Conservation (phyloP, 495 filamentous ascomycete genomes). For the Pyronema omphalodes region DNA sequence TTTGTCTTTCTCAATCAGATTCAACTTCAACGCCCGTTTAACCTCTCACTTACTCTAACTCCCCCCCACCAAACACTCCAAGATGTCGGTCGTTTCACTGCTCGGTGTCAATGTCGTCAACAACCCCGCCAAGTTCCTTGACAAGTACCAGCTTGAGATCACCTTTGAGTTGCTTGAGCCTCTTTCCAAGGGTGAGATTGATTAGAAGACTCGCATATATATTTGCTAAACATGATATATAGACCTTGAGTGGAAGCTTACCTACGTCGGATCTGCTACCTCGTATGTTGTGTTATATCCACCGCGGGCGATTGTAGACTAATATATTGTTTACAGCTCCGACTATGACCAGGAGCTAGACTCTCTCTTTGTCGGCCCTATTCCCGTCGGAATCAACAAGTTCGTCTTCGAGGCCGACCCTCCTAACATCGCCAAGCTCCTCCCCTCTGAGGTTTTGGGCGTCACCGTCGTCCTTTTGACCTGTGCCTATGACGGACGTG, state of each 20-base stretch:
- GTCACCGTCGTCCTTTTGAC: slow-evolving; percentile 94
- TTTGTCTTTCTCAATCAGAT: neutral
- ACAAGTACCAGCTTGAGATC: slow-evolving; percentile 89
- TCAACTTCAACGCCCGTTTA: slow-evolving; percentile 9
- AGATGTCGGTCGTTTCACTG: slow-evolving; percentile 91
- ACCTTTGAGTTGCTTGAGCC: slow-evolving; percentile 93
- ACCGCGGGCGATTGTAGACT: too few species aligned
- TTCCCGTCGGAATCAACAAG: slow-evolving; percentile 93
- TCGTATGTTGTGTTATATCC: slow-evolving; percentile 41
- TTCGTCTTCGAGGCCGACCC: slow-evolving; percentile 94
- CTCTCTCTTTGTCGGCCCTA: slow-evolving; percentile 84
- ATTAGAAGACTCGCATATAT: neutral
- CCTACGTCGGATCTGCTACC: slow-evolving; percentile 93
- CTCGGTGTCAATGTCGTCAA: slow-evolving; percentile 88
- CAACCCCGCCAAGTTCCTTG: slow-evolving; percentile 81
- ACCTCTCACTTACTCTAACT: slow-evolving; percentile 9
- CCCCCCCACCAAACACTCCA: slow-evolving; percentile 27
- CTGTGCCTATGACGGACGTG: slow-evolving; percentile 86
- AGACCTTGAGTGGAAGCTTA: slow-evolving; percentile 99
- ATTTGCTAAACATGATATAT: neutral
- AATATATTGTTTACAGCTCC: slow-evolving; percentile 34
- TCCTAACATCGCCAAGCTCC: slow-evolving; percentile 74
- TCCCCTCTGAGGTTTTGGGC: slow-evolving; percentile 82
- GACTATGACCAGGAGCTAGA: slow-evolving; percentile 98
- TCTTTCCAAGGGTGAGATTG: slow-evolving; percentile 60